Conservation (phyloP, 495 filamentous ascomycete genomes). For the Elasticomyces elasticus region DNA sequence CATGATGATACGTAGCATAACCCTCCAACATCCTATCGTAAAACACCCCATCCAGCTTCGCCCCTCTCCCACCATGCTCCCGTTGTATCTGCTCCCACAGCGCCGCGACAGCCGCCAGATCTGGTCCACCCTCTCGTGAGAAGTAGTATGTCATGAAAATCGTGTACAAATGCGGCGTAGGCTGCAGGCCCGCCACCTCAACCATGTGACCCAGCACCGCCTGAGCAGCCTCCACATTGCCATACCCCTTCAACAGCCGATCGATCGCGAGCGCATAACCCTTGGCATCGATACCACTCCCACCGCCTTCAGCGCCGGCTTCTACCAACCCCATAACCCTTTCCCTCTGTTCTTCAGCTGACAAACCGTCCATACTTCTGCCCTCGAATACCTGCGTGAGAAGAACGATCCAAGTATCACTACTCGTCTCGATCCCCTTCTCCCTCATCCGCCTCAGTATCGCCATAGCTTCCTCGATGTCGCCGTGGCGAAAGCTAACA, state of each 20-base stretch:
- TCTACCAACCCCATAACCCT: conserved; percentile 37
- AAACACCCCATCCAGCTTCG: conserved; percentile 47
- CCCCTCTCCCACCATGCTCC: conserved; percentile 21
- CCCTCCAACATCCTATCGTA: conserved; percentile 59
- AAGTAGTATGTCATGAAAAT: conserved; percentile 63
- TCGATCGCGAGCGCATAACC: conserved; percentile 57
- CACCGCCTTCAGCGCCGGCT: conserved; percentile 38
- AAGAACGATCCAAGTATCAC: conserved; percentile 47
- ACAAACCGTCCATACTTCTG: conserved; percentile 18
- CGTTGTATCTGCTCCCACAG: conserved; percentile 42
- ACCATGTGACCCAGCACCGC: conserved; percentile 53
- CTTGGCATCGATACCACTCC: conserved; percentile 38
- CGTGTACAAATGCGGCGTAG: conserved; percentile 55
- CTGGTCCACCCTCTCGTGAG: conserved; percentile 42
- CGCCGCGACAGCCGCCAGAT: conserved; percentile 45
- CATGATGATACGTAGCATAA: conserved; percentile 38
- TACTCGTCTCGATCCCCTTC: conserved; percentile 37
- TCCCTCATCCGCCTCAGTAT: conserved; percentile 43
- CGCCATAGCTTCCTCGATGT: conserved; percentile 29
- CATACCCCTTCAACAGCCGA: conserved; percentile 40
- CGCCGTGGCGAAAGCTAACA: conserved; percentile 40
- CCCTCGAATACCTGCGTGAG: conserved; percentile 40
- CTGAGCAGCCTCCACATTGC: conserved; percentile 43
- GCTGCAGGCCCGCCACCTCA: conserved; percentile 35
- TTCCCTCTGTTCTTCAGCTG: conserved; percentile 30